Evolutionary conservation across 176 grass and related monocot genomes (phyloP), one percentile per base, ranked within the genome.

Genomic region (Bolboschoenus planiculmis): DNA sequence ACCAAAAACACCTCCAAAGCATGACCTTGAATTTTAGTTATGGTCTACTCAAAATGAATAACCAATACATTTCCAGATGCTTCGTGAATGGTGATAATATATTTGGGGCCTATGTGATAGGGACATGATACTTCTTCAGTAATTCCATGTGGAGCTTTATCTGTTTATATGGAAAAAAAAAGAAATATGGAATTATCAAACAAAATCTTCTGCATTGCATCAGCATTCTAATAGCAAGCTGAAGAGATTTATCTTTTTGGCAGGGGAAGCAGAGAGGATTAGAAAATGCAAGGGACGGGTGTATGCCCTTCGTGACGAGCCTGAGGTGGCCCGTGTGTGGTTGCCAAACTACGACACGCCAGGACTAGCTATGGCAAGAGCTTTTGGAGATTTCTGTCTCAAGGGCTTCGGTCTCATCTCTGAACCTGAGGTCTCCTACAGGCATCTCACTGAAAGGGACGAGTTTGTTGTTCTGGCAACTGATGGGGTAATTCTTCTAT

Each of bases 381-480:
- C 93, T 66, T 95, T 95, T 87, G 93, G 93, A 79, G 90, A 95
- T 61, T 95, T 95, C 65, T 90, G 90, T 72, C 82, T 95, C 23
- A 92, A 95, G 82, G 87, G 85, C 40, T 88, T 87, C 42, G 93
- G 93, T 50, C 35, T 95, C 65, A 92, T 92, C 86, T 95, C 90
- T 78, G 85, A 87, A 42, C 93, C 93, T 75, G 93, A 87, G 29
- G 82, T 95, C 84, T 88, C 63, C 20, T 92, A 92, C 53, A 85
- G 91, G 23, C 78, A 1, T 46, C 88, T 92, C 33, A 92, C 84
- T 1, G 90, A 88, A 35, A 90, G 89, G 71, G 93, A 92, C 74
- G 88, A 92, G 71, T 95, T 95, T 3, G 21, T 95, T 81, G 90
- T 92, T 53, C 78, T 95, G 81, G 93, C 93, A 0, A 90, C 88